Percentiles rank a stretch among this genome's conserved stretches.
Conservation (phyloP, 805 yeast species). For the Candida berthetii region DNA sequence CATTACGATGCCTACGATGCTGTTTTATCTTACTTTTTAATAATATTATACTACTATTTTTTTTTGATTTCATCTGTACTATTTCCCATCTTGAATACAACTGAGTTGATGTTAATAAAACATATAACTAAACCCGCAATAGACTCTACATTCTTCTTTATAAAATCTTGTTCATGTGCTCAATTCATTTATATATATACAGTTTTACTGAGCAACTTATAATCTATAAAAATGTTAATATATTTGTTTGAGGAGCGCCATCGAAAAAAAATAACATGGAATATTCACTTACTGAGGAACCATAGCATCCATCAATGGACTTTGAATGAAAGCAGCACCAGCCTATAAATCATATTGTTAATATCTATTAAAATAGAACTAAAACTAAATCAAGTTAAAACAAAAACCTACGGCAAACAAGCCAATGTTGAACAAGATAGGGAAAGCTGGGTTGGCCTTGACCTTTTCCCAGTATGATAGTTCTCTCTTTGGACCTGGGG, state of each 20-base stretch:
- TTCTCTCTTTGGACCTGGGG: conserved; percentile 20
- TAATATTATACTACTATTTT: too few species aligned
- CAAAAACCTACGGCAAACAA: conserved; percentile 45
- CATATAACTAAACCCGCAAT: too few species aligned
- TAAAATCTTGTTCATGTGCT: too few species aligned
- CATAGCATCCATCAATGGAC: conserved; percentile 75
- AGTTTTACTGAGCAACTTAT: not conserved
- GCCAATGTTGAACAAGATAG: conserved; percentile 55
- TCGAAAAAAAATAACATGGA: not conserved
- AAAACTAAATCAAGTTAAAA: not conserved
- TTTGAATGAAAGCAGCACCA: conserved; percentile 72
- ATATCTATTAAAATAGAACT: not conserved
- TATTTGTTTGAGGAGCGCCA: not conserved
- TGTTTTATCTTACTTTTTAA: too few species aligned
- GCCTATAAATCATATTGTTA: conserved; percentile 33
- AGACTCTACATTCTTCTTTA: too few species aligned
- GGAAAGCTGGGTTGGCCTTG: conserved; percentile 58
- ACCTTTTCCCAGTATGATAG: conserved; percentile 38
- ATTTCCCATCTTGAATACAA: too few species aligned
- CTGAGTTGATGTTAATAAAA: too few species aligned
- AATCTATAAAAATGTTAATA: not conserved
- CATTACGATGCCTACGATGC: too few species aligned
- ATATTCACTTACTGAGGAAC: conserved; percentile 68
- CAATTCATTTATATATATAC: not conserved
- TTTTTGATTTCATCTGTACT: too few species aligned